Conservation (phyloP, 2,329 filamentous ascomycete species). For the Fusarium sp. region DNA sequence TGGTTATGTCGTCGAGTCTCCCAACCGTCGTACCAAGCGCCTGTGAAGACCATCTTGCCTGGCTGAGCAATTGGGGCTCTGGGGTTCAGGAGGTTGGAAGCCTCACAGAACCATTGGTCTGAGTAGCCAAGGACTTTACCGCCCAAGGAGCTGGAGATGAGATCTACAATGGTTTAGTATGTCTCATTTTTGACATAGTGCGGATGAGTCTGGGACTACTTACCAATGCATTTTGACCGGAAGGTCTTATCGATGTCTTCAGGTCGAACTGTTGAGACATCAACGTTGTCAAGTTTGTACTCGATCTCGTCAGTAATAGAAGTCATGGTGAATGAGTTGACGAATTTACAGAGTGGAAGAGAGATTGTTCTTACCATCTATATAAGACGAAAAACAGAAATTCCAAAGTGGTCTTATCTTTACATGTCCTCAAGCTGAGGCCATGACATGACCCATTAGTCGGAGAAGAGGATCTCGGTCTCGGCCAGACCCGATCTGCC, state of each 20-base stretch:
- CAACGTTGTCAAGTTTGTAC: slow-evolving; percentile 67
- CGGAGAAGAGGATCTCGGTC: slow-evolving; percentile 45
- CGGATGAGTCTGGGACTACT: slow-evolving; percentile 34
- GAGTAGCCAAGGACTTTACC: slow-evolving; percentile 73
- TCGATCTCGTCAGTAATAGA: slow-evolving; percentile 58
- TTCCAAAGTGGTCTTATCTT: slow-evolving; percentile 30
- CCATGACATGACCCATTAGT: slow-evolving; percentile 19
- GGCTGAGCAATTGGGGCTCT: slow-evolving; percentile 70
- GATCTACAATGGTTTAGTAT: slow-evolving; percentile 56
- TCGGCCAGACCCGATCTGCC: slow-evolving; percentile 49
- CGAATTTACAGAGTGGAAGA: neutral
- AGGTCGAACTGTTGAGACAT: slow-evolving; percentile 60
- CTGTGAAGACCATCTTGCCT: slow-evolving; percentile 75
- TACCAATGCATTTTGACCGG: slow-evolving; percentile 70
- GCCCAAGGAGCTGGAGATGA: slow-evolving; percentile 69
- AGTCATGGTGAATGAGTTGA: slow-evolving; percentile 45
- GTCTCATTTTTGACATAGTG: neutral
- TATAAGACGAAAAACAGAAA: neutral
- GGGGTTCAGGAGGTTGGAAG: slow-evolving; percentile 72
- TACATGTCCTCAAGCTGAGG: slow-evolving; percentile 27
- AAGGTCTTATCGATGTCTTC: slow-evolving; percentile 71
- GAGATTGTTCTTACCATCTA: neutral
- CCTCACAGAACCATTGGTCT: slow-evolving; percentile 76
- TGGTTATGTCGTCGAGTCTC: slow-evolving; percentile 75
- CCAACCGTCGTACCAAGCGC: slow-evolving; percentile 78